Base-by-base conservation (phyloP, 139 green algal species). In the Penium margaritaceum region DNA sequence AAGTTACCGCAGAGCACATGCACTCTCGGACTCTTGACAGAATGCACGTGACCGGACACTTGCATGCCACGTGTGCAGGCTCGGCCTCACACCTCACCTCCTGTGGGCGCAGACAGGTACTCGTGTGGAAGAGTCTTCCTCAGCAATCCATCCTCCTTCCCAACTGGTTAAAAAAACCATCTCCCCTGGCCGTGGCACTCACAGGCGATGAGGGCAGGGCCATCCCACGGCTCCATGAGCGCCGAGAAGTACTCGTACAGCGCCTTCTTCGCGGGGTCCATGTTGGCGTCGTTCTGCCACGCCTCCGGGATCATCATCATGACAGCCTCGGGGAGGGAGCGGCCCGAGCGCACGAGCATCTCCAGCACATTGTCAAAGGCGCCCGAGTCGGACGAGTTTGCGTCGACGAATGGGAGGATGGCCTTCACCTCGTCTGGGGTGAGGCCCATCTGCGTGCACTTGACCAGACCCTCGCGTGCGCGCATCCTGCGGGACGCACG, bases 221-320 rank as follows among this genome's bases (percentile, higher is more conserved):
- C 92, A 71, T 97, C 92, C 92, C 92, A 97, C 1, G 92, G 92
- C 89, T 97, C 92, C 90, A 97, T 96, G 61, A 97, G 85, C 29
- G 89, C 84, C n/a, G 77, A 89, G 76, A 90, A 80, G 78, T 91
- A 97, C 63, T 88, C 81, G 88, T 97, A 97, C 61, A 96, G 96
- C 66, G 89, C 88, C 35, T 87, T 88, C 74, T 90, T 90, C 27
- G 89, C 87, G 77, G 35, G 29, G 43, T 79, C 68, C 81, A 86
- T 86, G 65, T 68, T 41, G 30, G n/a, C 14, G 43, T 85, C 81
- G 55, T 86, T 86, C 68, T 86, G 79, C 78, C 77, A 83, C 17
- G 92, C 92, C 84, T 97, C 92, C 1, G 92, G 92, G 76, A 97
- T 96, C 63, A 97, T 89, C 86, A 97, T 92, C 91, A 97, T 96